Conservation (phyloP, 1,284 basidiomycete genomes). For the Pascua sp. region DNA sequence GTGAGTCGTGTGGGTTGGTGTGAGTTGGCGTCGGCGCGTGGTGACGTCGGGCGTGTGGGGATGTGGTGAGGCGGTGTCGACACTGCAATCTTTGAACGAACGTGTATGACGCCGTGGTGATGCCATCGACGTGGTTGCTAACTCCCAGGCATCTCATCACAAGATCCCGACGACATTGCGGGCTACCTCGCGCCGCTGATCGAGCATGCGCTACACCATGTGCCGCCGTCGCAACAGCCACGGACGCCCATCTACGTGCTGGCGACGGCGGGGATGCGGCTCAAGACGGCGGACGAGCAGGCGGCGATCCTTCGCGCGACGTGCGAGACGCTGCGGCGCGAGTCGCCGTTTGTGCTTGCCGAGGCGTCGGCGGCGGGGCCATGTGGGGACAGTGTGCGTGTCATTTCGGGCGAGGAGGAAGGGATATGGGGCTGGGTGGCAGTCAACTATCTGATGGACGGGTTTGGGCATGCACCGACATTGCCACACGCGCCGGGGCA, state of each 20-base stretch:
- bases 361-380: slow-evolving; percentile 62
- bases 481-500: slow-evolving; percentile 2
- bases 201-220: slow-evolving; percentile 72
- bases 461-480: slow-evolving; percentile 63
- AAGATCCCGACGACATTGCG: slow-evolving; percentile 64
- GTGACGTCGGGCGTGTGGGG: too few relatives aligned
- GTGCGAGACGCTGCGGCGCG: slow-evolving; percentile 68
- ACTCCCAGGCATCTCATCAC: slow-evolving; percentile 80
- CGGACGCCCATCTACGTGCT: slow-evolving; percentile 89
- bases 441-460: slow-evolving; percentile 98
- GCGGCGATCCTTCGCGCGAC: slow-evolving; percentile 68
- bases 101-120: background rate
- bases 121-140: background rate
- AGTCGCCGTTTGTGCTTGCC: slow-evolving; percentile 55
- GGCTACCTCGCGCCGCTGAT: slow-evolving; percentile 78
- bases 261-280: slow-evolving; percentile 96
- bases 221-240: slow-evolving; percentile 77
- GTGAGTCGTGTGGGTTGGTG: slow-evolving; percentile 53
- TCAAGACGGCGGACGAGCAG: slow-evolving; percentile 68
- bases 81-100: too few relatives aligned
- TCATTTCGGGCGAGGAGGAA: slow-evolving; percentile 97
- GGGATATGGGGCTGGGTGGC: slow-evolving; percentile 98
- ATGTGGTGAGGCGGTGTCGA: too few relatives aligned
- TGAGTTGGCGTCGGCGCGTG: background rate
- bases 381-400: slow-evolving; percentile 83